Percentiles rank a stretch among this genome's conserved stretches.
Conservation (phyloP, 1,284 basidiomycete species). For the Irpex sp. region DNA sequence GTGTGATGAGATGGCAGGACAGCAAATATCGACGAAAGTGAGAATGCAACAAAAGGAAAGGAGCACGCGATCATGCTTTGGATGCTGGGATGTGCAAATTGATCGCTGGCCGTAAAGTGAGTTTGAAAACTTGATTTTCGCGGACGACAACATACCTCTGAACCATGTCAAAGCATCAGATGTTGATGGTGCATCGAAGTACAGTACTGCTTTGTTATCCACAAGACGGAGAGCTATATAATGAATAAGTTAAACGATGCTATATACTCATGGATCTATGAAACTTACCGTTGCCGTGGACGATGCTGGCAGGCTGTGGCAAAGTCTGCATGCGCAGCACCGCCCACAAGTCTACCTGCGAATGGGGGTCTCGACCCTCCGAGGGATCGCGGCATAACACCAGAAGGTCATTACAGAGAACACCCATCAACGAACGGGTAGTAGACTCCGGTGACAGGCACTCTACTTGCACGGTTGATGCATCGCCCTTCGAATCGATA, state of each 20-base stretch:
- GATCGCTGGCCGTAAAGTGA: constrained; percentile 11
- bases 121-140: not conserved
- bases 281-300: constrained; percentile 75
- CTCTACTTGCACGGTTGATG: constrained; percentile 83
- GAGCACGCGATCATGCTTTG: constrained; percentile 9
- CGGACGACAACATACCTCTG: constrained; percentile 55
- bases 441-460: constrained; percentile 82
- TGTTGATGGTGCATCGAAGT: constrained; percentile 83
- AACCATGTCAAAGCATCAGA: constrained; percentile 88
- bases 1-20: not conserved
- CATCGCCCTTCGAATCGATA: constrained; percentile 71
- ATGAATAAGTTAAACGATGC: constrained; percentile 11
- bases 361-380: constrained; percentile 68
- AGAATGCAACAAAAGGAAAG: not conserved
- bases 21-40: constrained; percentile 2
- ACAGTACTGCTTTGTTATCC: constrained; percentile 89
- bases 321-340: constrained; percentile 90
- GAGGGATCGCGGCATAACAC: constrained; percentile 84
- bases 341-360: constrained; percentile 85
- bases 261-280: constrained; percentile 13
- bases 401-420: constrained; percentile 90
- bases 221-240: constrained; percentile 71
- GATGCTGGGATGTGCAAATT: constrained; percentile 17
- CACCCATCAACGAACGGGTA: constrained; percentile 69
- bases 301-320: constrained; percentile 86